These are phyloP conservation scores for Halocafeteria seosinensis DNA, from an alignment of 108 stramenopile species.

Conservation along the genomic window DNA sequence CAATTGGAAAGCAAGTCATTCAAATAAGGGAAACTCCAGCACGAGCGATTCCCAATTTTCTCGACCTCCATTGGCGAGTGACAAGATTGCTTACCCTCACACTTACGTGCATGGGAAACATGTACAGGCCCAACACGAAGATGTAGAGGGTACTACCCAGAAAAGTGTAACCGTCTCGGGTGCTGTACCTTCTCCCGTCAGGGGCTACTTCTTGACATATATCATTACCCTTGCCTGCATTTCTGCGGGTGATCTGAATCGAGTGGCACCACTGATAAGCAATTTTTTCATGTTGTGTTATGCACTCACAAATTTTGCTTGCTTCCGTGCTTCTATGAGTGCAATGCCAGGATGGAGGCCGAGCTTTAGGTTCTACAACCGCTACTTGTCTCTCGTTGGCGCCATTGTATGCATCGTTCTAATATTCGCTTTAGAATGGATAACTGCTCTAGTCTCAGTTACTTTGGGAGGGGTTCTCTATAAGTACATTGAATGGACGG, in stretches of 20 bases:
- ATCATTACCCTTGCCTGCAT: constrained; percentile 12
- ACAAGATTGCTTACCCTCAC: too few relatives aligned
- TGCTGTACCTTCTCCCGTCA: constrained; percentile 4
- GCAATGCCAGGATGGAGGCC: constrained; percentile 56
- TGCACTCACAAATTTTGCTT: constrained; percentile 48
- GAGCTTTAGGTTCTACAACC: constrained; percentile 52
- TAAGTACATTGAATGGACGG: constrained; percentile 27
- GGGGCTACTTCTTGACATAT: constrained; percentile 24
- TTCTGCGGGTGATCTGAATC: constrained; percentile 50
- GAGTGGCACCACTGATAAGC: constrained; percentile 51
- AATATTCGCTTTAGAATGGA: constrained; percentile 38
- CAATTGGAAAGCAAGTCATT: too few relatives aligned
- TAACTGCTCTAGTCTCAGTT: constrained; percentile 23
- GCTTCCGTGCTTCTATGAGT: constrained; percentile 47
- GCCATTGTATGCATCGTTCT: constrained; percentile 46
- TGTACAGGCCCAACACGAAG: too few relatives aligned
- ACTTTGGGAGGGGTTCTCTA: constrained; percentile 22
- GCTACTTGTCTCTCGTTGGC: constrained; percentile 45
- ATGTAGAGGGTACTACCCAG: neutral
- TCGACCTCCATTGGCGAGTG: constrained; percentile 11
- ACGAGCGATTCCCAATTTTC: neutral
- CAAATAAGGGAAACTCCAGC: neutral
- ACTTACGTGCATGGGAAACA: too few relatives aligned
- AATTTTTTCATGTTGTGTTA: constrained; percentile 60
- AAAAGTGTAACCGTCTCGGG: constrained; percentile 9